phyloP scores from a whole-genome alignment of 2,329 filamentous ascomycete genomes.

The Cordyceps pruinosa region DNA sequence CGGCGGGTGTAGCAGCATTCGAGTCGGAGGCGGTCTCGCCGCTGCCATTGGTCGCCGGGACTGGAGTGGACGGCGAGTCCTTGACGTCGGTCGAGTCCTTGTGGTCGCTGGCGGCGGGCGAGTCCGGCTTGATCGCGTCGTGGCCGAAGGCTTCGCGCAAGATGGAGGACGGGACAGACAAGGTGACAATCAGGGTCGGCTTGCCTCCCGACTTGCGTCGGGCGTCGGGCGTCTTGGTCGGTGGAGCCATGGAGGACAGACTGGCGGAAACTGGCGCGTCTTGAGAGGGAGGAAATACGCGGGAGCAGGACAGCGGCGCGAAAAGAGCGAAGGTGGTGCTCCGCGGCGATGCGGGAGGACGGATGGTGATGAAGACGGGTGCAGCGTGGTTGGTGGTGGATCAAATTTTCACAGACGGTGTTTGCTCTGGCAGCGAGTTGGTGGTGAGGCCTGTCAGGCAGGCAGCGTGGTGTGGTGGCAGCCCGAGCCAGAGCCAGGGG shows the following conservation, averaged over 20 bases:
- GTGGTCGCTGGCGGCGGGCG: slow-evolving; percentile 32
- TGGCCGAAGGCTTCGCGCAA: slow-evolving; percentile 45
- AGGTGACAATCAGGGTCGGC: slow-evolving; percentile 38
- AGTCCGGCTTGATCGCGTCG: slow-evolving; percentile 32
- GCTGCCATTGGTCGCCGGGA: slow-evolving; percentile 36
- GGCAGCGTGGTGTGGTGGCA: slow-evolving; percentile 1
- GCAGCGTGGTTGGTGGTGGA: slow-evolving; percentile 4
- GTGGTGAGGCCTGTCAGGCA: slow-evolving; percentile 5
- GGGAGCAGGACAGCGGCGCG: background rate
- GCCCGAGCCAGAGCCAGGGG: slow-evolving; percentile 10
- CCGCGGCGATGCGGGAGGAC: background rate
- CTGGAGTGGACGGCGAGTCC: slow-evolving; percentile 38
- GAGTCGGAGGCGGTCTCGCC: slow-evolving; percentile 54
- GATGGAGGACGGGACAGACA: slow-evolving; percentile 44
- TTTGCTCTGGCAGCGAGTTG: slow-evolving; percentile 12
- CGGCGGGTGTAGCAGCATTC: slow-evolving; percentile 50
- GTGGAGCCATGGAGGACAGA: slow-evolving; percentile 27
- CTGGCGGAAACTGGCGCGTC: background rate
- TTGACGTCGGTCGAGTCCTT: slow-evolving; percentile 30
- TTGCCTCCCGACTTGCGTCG: slow-evolving; percentile 34
- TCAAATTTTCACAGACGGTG: background rate
- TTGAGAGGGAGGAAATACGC: background rate
- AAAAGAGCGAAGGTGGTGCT: background rate
- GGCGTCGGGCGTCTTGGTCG: slow-evolving; percentile 26
- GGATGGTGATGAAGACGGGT: background rate